These are phyloP conservation scores for Mucor piriformis DNA, from an alignment of 371 early-diverging fungal genomes.

Conservation along the genomic window DNA sequence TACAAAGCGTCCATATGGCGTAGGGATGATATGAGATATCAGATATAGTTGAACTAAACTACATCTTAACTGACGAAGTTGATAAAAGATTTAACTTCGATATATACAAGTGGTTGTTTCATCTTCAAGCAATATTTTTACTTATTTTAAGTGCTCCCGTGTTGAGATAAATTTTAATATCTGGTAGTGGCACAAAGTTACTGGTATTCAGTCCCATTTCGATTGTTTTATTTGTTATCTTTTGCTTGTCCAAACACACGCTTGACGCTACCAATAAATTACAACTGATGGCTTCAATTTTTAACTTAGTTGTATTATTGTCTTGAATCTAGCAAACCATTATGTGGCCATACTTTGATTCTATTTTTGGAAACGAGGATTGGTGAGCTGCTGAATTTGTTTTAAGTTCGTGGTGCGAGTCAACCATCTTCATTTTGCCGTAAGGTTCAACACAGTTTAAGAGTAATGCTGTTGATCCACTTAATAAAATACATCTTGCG, in stretches of 20 bases:
- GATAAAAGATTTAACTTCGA: conserved; percentile 11
- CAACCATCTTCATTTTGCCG: conserved; percentile 14
- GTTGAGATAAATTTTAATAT: conserved; percentile 12
- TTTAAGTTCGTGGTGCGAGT: conserved; percentile 15
- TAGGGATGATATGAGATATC: conserved; percentile 18
- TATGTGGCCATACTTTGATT: conserved; percentile 7
- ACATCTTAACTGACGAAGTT: conserved; percentile 18
- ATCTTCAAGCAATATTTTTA: conserved; percentile 18
- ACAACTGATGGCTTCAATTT: conserved; percentile 4
- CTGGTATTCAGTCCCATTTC: conserved; percentile 17
- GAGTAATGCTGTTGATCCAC: conserved; percentile 4
- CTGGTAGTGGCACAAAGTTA: conserved; percentile 13
- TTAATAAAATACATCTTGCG: conserved; percentile 15
- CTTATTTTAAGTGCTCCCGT: conserved; percentile 6
- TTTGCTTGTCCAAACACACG: conserved; percentile 6
- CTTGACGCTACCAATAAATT: conserved; percentile 15
- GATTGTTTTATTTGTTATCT: conserved; percentile 11
- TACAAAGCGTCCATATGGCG: conserved; percentile 19
- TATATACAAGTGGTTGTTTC: conserved; percentile 8
- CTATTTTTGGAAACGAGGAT: conserved; percentile 9
- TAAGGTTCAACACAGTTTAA: conserved; percentile 13
- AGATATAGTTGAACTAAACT: conserved; percentile 19
- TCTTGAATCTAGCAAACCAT: conserved; percentile 8
- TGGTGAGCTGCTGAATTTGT: not conserved
- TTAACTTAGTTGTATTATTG: conserved; percentile 10